Conservation (phyloP, 2,329 filamentous ascomycete species). For the Ceratocystis smalleyi region DNA sequence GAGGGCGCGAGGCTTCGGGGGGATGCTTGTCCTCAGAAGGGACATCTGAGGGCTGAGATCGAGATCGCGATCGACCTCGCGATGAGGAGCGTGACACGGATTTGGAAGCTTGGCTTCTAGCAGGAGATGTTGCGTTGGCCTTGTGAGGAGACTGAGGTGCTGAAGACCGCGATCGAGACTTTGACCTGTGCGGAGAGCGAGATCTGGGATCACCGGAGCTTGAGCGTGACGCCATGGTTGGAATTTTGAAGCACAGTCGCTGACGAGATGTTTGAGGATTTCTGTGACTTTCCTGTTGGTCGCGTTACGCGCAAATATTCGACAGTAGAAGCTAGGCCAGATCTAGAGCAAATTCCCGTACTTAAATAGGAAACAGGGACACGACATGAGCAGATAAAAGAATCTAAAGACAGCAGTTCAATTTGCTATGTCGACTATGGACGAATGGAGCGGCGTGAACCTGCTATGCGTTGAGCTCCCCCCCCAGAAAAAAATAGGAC, state of each 20-base stretch:
- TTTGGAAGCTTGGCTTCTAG: neutral
- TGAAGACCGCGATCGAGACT: neutral
- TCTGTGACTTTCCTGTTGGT: neutral
- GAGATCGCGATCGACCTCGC: constrained; percentile 23
- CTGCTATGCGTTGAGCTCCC: neutral
- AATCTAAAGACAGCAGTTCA: neutral
- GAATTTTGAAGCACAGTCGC: neutral
- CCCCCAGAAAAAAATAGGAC: neutral
- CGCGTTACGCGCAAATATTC: neutral
- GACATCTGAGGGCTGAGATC: neutral
- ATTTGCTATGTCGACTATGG: neutral
- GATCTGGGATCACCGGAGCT: neutral
- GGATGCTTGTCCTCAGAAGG: neutral
- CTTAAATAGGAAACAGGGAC: neutral
- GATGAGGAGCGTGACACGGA: neutral
- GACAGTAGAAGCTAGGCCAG: too few relatives aligned
- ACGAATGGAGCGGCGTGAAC: neutral
- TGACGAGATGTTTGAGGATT: neutral
- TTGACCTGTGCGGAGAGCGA: neutral
- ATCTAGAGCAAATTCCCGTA: too few relatives aligned
- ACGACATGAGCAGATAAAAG: neutral
- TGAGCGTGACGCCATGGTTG: constrained; percentile 9
- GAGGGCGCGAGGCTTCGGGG: neutral
- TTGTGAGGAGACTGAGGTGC: neutral
- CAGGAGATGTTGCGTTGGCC: neutral